Evolutionary conservation across 805 yeast genomes (phyloP).

Genomic region (Lipomyces lipofer): DNA sequence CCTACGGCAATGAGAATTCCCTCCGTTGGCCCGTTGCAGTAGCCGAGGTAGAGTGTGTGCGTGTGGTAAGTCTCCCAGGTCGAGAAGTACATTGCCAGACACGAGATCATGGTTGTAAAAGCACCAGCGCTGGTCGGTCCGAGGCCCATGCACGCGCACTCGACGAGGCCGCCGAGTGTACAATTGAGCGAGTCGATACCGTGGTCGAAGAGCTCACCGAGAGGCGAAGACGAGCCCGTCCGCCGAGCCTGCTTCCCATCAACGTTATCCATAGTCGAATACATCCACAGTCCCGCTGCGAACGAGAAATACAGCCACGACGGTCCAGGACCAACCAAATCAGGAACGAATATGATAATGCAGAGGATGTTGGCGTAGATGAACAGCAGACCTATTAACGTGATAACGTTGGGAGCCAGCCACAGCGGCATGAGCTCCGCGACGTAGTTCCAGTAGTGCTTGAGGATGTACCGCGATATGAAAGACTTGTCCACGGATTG

Average conservation of each 20-base stretch:
- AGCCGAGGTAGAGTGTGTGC: slow-evolving; percentile 67
- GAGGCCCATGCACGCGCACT: slow-evolving; percentile 72
- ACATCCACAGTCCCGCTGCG: slow-evolving; percentile 80
- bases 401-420: slow-evolving; percentile 94
- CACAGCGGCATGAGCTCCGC: slow-evolving; percentile 78
- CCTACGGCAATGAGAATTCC: slow-evolving; percentile 71
- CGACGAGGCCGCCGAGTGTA: slow-evolving; percentile 71
- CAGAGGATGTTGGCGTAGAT: slow-evolving; percentile 61
- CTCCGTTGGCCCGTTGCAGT: slow-evolving; percentile 93
- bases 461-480: slow-evolving; percentile 71
- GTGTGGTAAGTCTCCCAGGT: slow-evolving; percentile 35
- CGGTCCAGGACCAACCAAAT: slow-evolving; percentile 59
- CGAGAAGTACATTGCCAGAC: slow-evolving; percentile 46
- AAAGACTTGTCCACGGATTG: slow-evolving; percentile 76
- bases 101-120: slow-evolving; percentile 72
- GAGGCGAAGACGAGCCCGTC: slow-evolving; percentile 90
- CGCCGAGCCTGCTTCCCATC: slow-evolving; percentile 86
- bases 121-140: slow-evolving; percentile 79
- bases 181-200: slow-evolving; percentile 77
- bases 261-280: slow-evolving; percentile 96
- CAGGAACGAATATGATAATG: slow-evolving; percentile 73
- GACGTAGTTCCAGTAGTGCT: slow-evolving; percentile 82
- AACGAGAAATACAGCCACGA: slow-evolving; percentile 75
- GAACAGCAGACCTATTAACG: slow-evolving; percentile 75
- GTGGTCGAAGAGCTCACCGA: slow-evolving; percentile 95